Percentiles rank a stretch among this genome's conserved stretches.
Conservation (phyloP, 2,329 filamentous ascomycete species). For the Onygenales sp. region DNA sequence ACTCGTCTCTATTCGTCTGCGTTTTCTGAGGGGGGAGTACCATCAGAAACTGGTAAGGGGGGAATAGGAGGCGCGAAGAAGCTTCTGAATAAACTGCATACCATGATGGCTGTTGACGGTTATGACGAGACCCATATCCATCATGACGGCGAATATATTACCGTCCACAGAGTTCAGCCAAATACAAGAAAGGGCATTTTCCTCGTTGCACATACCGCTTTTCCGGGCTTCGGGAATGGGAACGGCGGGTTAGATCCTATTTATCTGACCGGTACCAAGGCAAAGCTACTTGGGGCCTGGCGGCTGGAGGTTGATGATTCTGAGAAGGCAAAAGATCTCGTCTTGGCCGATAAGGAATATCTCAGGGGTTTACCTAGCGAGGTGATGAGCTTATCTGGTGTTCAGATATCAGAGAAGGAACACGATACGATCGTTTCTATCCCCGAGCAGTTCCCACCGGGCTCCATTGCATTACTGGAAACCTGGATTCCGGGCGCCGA, state of each 20-base stretch:
- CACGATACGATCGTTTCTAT: slow-evolving; percentile 72
- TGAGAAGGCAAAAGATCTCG: slow-evolving; percentile 56
- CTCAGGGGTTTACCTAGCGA: slow-evolving; percentile 78
- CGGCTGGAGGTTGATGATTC: slow-evolving; percentile 78
- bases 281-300: slow-evolving; percentile 82
- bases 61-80: slow-evolving; percentile 90
- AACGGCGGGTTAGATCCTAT: slow-evolving; percentile 67
- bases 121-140: slow-evolving; percentile 96
- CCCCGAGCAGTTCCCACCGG: slow-evolving; percentile 76
- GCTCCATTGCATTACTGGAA: slow-evolving; percentile 89
- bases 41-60: slow-evolving; percentile 60
- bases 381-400: slow-evolving; percentile 63
- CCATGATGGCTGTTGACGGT: slow-evolving; percentile 86
- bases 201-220: slow-evolving; percentile 90
- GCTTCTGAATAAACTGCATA: slow-evolving; percentile 88
- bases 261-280: slow-evolving; percentile 72
- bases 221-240: slow-evolving; percentile 77
- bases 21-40: slow-evolving; percentile 52
- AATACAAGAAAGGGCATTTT: slow-evolving; percentile 90
- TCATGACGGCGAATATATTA: slow-evolving; percentile 92
- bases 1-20: slow-evolving; percentile 71
- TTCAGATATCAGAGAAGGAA: slow-evolving; percentile 61
- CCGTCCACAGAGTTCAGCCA: slow-evolving; percentile 89
- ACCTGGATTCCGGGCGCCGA: slow-evolving; percentile 89
- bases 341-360: slow-evolving; percentile 58